phyloP scores from a whole-genome alignment of 768 basidiomycete genomes.

The Termitomyces sp. region DNA sequence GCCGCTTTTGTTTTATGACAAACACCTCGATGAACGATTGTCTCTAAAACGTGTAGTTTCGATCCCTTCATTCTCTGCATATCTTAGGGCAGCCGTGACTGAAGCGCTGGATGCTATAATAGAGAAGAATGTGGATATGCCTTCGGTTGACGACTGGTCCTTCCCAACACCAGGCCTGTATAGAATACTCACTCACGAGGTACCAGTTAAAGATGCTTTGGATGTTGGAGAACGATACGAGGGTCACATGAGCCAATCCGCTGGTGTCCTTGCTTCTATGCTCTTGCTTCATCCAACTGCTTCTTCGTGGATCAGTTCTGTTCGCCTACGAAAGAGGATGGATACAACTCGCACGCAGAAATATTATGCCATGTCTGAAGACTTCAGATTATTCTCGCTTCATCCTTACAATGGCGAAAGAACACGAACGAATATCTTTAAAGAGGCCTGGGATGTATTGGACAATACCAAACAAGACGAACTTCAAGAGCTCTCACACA shows the following conservation, averaged over 20 bases:
- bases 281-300: conserved; percentile 5
- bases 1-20: conserved; percentile 7
- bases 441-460: conserved; percentile 3
- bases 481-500: not conserved
- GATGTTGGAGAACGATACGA: not conserved
- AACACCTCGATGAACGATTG: conserved; percentile 7
- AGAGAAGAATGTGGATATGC: not conserved
- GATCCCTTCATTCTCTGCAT: not conserved
- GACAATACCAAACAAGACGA: not conserved
- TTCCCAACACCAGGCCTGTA: not conserved
- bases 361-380: conserved; percentile 3
- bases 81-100: not conserved
- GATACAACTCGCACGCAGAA: not conserved
- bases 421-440: not conserved
- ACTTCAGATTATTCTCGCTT: not conserved
- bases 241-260: not conserved
- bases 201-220: not conserved
- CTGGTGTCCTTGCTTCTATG: conserved; percentile 4
- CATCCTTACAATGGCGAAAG: not conserved
- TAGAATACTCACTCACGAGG: fast-evolving
- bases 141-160: not conserved
- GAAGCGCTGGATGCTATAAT: not conserved
- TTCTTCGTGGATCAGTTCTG: not conserved
- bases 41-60: not conserved
- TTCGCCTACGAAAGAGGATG: not conserved